A percentile compares a stretch with the other conserved stretches of the same genome.
These are phyloP conservation scores for Coccomyxa sp. DNA, from an alignment of 139 green algal genomes.

Conservation along the genomic window DNA sequence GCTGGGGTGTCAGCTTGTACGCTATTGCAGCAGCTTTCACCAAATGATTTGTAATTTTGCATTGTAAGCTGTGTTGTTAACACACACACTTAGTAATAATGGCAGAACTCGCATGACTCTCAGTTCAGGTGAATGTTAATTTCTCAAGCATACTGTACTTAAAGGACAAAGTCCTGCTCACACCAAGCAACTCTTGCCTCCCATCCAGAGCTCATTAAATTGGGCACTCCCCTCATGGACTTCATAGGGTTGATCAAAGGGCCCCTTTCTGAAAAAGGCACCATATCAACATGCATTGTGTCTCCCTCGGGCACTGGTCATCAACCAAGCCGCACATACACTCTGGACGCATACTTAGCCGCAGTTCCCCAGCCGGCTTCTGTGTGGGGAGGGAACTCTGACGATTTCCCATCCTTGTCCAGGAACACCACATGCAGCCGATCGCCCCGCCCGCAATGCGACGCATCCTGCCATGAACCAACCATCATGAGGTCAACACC, in stretches of 20 bases:
- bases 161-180: neutral
- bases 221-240: neutral
- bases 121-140: too few relatives aligned
- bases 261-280: neutral
- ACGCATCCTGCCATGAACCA: constrained; percentile 32
- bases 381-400: constrained; percentile 24
- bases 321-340: neutral
- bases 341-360: neutral
- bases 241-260: too few relatives aligned
- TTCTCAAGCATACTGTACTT: too few relatives aligned
- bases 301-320: neutral
- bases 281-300: neutral
- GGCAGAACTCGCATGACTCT: too few relatives aligned
- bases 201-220: neutral
- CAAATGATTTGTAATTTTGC: too few relatives aligned
- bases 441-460: constrained; percentile 32
- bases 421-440: constrained; percentile 49
- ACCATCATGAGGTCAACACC: constrained; percentile 33
- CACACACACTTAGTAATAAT: too few relatives aligned
- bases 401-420: constrained; percentile 21
- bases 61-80: too few relatives aligned
- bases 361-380: neutral
- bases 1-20: too few relatives aligned
- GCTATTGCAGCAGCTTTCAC: too few relatives aligned
- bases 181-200: neutral